Conservation (phyloP, 2,329 filamentous ascomycete genomes). For the Diaporthe destruens region DNA sequence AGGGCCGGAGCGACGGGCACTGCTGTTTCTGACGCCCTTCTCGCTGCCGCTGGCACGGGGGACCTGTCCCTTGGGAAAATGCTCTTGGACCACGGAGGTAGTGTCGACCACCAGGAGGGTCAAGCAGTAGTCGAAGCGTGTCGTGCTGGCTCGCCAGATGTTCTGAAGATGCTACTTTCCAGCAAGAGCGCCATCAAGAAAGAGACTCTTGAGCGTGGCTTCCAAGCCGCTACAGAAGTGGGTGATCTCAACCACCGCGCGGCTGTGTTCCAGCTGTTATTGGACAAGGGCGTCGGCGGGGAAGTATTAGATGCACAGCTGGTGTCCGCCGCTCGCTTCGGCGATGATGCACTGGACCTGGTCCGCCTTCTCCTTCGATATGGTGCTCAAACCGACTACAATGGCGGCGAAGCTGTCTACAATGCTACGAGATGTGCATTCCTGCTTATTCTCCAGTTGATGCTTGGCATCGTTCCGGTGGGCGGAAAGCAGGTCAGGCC, state of each 20-base stretch:
- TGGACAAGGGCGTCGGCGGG: constrained; percentile 63
- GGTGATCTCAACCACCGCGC: constrained; percentile 62
- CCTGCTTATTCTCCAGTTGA: constrained; percentile 62
- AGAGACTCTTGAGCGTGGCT: constrained; percentile 61
- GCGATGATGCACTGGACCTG: constrained; percentile 61
- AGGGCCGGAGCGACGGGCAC: constrained; percentile 59
- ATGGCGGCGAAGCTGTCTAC: constrained; percentile 67
- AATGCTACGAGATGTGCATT: constrained; percentile 66
- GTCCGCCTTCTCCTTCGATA: constrained; percentile 63
- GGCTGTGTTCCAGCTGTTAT: constrained; percentile 63
- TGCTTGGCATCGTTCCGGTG: constrained; percentile 61
- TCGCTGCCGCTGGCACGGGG: constrained; percentile 65
- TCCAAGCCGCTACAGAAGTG: constrained; percentile 68
- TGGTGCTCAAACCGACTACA: constrained; percentile 68
- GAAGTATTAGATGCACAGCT: constrained; percentile 67
- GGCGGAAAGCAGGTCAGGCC: constrained; percentile 59
- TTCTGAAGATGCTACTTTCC: constrained; percentile 64
- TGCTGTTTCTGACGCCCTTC: constrained; percentile 62
- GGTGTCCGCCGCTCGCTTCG: constrained; percentile 64
- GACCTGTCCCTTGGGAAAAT: constrained; percentile 64
- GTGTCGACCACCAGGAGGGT: constrained; percentile 63
- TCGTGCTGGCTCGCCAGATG: constrained; percentile 61
- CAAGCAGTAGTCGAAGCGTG: constrained; percentile 68
- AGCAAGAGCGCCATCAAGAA: constrained; percentile 55
- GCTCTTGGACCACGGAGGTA: constrained; percentile 65